phyloP scores from a whole-genome alignment of 2,329 filamentous ascomycete species.

The Nectriaceae sp. region DNA sequence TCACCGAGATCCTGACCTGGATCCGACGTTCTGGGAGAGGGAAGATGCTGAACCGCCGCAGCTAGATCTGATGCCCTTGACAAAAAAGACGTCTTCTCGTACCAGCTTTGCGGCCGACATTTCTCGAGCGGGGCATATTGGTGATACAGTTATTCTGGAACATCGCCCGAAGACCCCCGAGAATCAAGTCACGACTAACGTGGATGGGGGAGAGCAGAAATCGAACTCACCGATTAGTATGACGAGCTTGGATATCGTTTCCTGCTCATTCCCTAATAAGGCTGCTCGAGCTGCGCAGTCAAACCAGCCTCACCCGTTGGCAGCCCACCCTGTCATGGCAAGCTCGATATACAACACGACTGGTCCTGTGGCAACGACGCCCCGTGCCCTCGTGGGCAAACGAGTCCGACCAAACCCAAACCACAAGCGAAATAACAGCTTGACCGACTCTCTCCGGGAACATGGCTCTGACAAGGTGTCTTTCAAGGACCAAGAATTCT shows the following conservation, averaged over 20 bases:
- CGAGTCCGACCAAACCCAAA: conserved; percentile 56
- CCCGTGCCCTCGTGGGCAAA: conserved; percentile 59
- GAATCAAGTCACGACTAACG: conserved; percentile 27
- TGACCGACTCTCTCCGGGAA: conserved; percentile 81
- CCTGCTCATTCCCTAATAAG: conserved; percentile 64
- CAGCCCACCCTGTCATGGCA: conserved; percentile 58
- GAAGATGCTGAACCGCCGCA: conserved; percentile 47
- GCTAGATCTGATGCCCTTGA: conserved; percentile 41
- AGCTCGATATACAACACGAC: conserved; percentile 48
- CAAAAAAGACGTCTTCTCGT: conserved; percentile 23
- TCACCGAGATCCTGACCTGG: conserved; percentile 55
- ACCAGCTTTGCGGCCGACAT: conserved; percentile 50
- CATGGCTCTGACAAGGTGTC: conserved; percentile 54
- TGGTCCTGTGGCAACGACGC: conserved; percentile 59
- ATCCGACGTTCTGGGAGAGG: conserved; percentile 56
- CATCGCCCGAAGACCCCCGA: conserved; percentile 52
- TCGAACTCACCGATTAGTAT: conserved; percentile 56
- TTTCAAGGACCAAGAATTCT: conserved; percentile 57
- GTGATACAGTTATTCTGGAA: conserved; percentile 47
- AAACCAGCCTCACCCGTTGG: conserved; percentile 44
- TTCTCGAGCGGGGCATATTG: conserved; percentile 46
- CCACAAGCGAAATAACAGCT: conserved; percentile 85
- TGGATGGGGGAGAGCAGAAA: conserved; percentile 19
- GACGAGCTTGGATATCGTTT: conserved; percentile 61
- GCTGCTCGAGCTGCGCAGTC: conserved; percentile 41